phyloP scores from a whole-genome alignment of 2,329 filamentous ascomycete genomes.

The Aspergillus intermedius region DNA sequence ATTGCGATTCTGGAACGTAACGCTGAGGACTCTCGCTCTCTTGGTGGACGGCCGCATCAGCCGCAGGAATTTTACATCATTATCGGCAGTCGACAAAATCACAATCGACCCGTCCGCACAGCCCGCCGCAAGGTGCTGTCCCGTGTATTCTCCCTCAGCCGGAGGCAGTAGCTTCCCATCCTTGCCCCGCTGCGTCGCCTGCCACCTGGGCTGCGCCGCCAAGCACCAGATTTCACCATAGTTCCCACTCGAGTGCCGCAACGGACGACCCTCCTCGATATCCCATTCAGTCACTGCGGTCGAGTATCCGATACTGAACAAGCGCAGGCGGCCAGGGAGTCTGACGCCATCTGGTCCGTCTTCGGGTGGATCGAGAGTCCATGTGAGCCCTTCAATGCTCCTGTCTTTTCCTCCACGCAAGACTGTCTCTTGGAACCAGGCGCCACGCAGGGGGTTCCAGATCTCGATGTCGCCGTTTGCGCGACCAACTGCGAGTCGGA shows the following conservation, averaged over 20 bases:
- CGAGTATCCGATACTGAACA: constrained; percentile 96
- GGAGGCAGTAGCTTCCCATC: constrained; percentile 29
- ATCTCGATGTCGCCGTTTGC: constrained; percentile 96
- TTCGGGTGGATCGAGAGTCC: constrained; percentile 80
- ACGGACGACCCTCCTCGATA: constrained; percentile 67
- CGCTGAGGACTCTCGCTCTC: constrained; percentile 81
- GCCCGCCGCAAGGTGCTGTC: constrained; percentile 70
- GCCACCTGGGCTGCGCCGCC: constrained; percentile 67
- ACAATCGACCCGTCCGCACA: constrained; percentile 88
- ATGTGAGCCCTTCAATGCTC: constrained; percentile 83
- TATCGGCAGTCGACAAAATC: constrained; percentile 77
- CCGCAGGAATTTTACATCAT: constrained; percentile 72
- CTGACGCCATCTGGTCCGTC: constrained; percentile 49
- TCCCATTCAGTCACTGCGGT: constrained; percentile 94
- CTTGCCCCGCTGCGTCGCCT: constrained; percentile 30
- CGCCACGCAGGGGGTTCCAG: constrained; percentile 79
- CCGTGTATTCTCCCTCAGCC: constrained; percentile 34
- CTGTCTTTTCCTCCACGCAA: constrained; percentile 77
- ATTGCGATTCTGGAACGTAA: constrained; percentile 80
- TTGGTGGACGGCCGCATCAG: constrained; percentile 73
- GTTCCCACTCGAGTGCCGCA: constrained; percentile 80
- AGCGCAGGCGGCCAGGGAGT: constrained; percentile 65
- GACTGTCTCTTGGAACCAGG: constrained; percentile 85
- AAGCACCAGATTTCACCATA: constrained; percentile 97
- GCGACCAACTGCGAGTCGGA: constrained; percentile 80